These are phyloP conservation scores for Sclerospora graminicola DNA, from an alignment of 352 stramenopile species.

Conservation along the genomic window DNA sequence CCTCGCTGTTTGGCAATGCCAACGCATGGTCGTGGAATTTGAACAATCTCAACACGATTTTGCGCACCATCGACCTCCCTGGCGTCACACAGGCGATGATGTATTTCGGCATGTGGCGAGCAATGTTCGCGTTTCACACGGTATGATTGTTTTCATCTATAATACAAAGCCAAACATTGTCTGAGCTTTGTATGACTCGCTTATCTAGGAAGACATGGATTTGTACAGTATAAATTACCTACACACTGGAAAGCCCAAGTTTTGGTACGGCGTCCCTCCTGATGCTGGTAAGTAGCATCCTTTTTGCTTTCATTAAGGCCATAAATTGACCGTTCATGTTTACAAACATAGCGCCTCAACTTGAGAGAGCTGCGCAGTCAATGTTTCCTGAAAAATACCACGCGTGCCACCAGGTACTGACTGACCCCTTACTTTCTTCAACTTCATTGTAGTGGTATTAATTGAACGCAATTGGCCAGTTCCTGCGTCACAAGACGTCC, in stretches of 20 bases:
- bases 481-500: constrained; percentile 90
- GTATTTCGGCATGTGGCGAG: constrained; percentile 91
- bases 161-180: too few relatives aligned
- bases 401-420: constrained; percentile 49
- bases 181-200: not conserved
- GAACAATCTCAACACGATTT: constrained; percentile 80
- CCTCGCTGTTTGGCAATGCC: constrained; percentile 75
- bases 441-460: not conserved
- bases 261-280: constrained; percentile 88
- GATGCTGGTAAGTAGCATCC: constrained; percentile 27
- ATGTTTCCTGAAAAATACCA: constrained; percentile 86
- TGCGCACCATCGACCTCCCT: constrained; percentile 67
- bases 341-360: constrained; percentile 33
- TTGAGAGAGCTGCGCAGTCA: constrained; percentile 77
- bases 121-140: constrained; percentile 91
- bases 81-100: constrained; percentile 88
- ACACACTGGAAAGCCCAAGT: constrained; percentile 88
- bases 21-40: constrained; percentile 79
- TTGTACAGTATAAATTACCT: constrained; percentile 92
- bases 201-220: constrained; percentile 87
- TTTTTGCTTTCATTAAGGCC: not conserved
- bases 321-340: constrained; percentile 2
- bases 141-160: constrained; percentile 11
- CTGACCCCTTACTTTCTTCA: not conserved
- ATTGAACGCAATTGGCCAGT: constrained; percentile 29